These are phyloP conservation scores for Monosporascus sp. DNA, from an alignment of 2,329 filamentous ascomycete genomes.

Conservation along the genomic window DNA sequence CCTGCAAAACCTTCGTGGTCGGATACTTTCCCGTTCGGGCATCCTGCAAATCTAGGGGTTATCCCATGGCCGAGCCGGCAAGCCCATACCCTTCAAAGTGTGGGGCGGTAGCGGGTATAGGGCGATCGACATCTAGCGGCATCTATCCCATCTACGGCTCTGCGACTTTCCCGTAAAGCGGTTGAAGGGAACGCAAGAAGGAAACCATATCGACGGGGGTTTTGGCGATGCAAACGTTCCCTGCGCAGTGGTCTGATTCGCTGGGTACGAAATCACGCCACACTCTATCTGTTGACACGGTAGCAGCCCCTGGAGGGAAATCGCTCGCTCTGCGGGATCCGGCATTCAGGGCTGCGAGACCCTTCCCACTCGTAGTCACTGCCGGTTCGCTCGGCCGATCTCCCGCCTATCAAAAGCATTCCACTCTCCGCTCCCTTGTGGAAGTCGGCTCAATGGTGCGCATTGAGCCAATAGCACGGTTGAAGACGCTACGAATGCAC, in stretches of 20 bases:
- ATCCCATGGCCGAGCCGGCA: no score
- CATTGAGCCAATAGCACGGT: not conserved
- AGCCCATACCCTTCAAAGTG: no score
- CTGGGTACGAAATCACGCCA: no score
- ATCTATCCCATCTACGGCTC: no score
- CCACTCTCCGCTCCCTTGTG: not conserved
- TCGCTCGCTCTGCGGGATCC: not conserved
- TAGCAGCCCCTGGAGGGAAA: not conserved
- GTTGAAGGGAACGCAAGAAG: no score
- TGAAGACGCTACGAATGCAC: not conserved
- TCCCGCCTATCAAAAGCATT: conserved; percentile 9
- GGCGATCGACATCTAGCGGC: no score
- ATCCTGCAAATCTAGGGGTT: not conserved
- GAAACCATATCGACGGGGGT: no score
- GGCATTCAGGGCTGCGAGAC: not conserved
- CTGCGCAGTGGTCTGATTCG: no score
- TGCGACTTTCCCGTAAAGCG: no score
- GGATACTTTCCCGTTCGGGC: not conserved
- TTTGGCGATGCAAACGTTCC: no score
- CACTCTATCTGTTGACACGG: not conserved
- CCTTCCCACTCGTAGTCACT: conserved; percentile 10
- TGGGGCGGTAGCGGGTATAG: no score
- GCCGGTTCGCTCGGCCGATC: conserved; percentile 13
- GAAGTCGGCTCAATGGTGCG: not conserved
- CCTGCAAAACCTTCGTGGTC: not conserved